A percentile compares a stretch with the other conserved stretches of the same genome.
Evolutionary conservation across 305 asterid species (phyloP).

Genomic region (Solanum hybrid): DNA sequence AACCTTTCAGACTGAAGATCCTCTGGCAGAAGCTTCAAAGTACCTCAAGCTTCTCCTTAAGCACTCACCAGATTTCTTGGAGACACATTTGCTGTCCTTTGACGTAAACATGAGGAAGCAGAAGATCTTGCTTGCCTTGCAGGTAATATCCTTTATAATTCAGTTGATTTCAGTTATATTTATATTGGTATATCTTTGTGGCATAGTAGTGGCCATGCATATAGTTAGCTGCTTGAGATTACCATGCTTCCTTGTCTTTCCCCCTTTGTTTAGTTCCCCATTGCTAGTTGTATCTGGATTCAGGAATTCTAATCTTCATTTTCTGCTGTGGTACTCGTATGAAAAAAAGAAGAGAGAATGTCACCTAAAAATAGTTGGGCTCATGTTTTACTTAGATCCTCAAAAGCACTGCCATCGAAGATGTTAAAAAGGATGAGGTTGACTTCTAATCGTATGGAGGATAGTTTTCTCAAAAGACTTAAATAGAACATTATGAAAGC

Average conservation of each 20-base stretch:
- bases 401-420: not conserved
- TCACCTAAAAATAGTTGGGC: not conserved
- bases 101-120: constrained; percentile 93
- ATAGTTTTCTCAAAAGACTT: not conserved
- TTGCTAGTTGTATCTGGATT: not conserved
- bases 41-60: constrained; percentile 95
- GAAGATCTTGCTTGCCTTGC: constrained; percentile 79
- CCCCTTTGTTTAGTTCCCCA: not conserved
- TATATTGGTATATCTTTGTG: not conserved
- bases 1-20: constrained; percentile 73
- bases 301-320: not conserved
- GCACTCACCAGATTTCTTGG: constrained; percentile 74
- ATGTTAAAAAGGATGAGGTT: not conserved
- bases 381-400: not conserved
- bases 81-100: constrained; percentile 82
- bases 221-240: not conserved
- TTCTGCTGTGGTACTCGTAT: not conserved
- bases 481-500: not conserved
- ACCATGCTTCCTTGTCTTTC: not conserved
- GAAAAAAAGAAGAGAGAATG: not conserved
- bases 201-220: not conserved
- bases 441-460: not conserved
- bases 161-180: not conserved
- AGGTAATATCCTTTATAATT: constrained; percentile 36
- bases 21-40: constrained; percentile 85